Evolutionary conservation across 768 basidiomycete genomes (phyloP), one percentile per base, ranked within the genome.

Genomic region (Boletus sensibilis): DNA sequence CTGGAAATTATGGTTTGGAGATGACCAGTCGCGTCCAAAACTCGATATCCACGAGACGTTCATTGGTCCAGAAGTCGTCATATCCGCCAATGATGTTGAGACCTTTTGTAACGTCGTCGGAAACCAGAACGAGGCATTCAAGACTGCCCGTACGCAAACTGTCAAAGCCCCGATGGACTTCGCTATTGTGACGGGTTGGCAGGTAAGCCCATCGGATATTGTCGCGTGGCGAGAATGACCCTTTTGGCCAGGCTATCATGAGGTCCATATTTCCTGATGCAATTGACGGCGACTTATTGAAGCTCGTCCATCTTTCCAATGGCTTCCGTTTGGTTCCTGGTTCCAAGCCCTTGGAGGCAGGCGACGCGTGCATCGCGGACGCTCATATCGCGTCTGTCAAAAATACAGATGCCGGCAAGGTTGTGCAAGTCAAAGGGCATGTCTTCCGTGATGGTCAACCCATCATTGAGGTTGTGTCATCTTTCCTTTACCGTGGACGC

Each of bases 1-100:
- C 78, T 99, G 97, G 97, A 87, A 87, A 70, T 75, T 98, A 34
- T 98, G 97, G 97, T 96, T 94, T 70, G 94, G 97, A 37, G 93
- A 94, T 67, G 78, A 90, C 58, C 82, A 88, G 63, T 71, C 71
- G 2, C 79, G 98, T 25, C 90, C 94, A 11, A 73, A 81, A n/a
- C 85, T 98, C 58, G 82, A 87, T 64, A 79, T 96, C 52, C 82
- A 82, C 48, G 90, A 91, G 61, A 88, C 82, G 14, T 96, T 98
- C 76, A 82, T 84, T 52, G 90, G 94, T 23, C 94, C 92, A 2
- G 88, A 92, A 71, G 89, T 94, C 54, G 83, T 81, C 4, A 89
- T 98, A 70, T 81, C 87, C 40, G 83, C 87, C 20, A 75, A 77
- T 9, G 86, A 86, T 33, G 81, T 99, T 13, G 92, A 97, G 72